Base-by-base conservation (phyloP, 192 early-diverging fungal genomes). In the Dimargaris xerosporica region DNA sequence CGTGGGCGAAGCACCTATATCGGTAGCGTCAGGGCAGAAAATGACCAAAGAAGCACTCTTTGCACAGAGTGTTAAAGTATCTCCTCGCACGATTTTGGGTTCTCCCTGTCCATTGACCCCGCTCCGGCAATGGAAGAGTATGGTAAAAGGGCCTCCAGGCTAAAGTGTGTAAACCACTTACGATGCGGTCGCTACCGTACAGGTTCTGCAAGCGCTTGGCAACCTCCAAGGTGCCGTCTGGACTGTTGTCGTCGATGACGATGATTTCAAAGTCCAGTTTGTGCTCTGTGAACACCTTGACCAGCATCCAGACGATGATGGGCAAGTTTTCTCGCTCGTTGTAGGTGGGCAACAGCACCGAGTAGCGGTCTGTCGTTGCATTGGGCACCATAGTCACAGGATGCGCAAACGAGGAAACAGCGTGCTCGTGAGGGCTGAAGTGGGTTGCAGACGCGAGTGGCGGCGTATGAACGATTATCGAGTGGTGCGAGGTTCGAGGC, bases 251-350 rank as follows among this genome's bases (percentile, higher is more conserved):
- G 71, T 98, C 95, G 63, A 98, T 88, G 64, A 98, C 86, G 56
- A 98, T 91, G 62, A 98, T 90, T 68, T 98, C 95, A 71, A 89
- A 98, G 72, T 95, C 87, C 34, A 98, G 79, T 31, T 71, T 69
- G 73, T 87, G 63, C 62, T 93, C 86, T 45, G 78, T 71, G 66
- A 98, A 94, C 7, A 85, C 88, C 74, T 89, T 91, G 31, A 85
- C 81, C 43, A 98, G 74, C 41, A 98, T 73, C 91, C 91, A 98
- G 47, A 78, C 76, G 63, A 98, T 95, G 63, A 96, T 87, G 44
- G 95, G 95, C 67, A 98, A 75, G 77, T 98, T 98, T 65, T 93
- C 85, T 34, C 93, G 83, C 71, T 98, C 95, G 65, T 98, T 96
- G 78, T 98, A 98, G 25, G 95, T 98, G 19, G 95, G 95, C n/a